Base-by-base conservation (phyloP, 2,329 filamentous ascomycete species). In the Neobulgaria alba region DNA sequence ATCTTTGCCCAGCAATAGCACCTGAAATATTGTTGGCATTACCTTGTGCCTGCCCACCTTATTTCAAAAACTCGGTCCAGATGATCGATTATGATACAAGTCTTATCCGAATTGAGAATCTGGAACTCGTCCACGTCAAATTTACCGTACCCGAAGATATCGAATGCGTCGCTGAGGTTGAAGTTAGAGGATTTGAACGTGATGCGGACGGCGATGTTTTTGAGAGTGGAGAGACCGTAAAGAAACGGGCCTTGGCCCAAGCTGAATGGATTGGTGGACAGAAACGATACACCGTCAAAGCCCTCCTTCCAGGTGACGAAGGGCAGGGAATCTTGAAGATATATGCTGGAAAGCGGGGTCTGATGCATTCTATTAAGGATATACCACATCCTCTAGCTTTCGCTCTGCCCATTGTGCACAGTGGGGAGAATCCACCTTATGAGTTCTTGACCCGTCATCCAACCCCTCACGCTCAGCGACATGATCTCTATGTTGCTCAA, bases 321-420 rank as follows among this genome's bases (percentile, higher is more conserved):
- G 89, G 89, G 10, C 82, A 85, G 31, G 92, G 86, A 31, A 76
- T 83, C 10, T 67, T 98, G 43, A 95, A 93, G 61, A 70, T 98
- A 26, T 98, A 95, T 61, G 90, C 89, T 10, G 92, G 93, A 45
- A 92, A 89, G 62, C 79, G 89, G 48, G 93, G 93, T 1, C 71
- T 98, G 40, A 96, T 96, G 89, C 92, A 96, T 65, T 93, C 85
- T 49, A 90, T 92, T 68, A 92, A 92, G 61, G 86, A 95, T 59
- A 95, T 95, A 41, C 89, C 92, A 5, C 90, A 98, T 58, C 82
- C 89, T 2, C 67, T 98, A 39, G 89, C 90, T 1, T 81, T 96
- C 50, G 79, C 88, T 3, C 66, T 98, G n/a, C 90, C 92, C 1
- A 79, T 98, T 38, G 75, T 87, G 29, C 92, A 98, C 62, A 82